Evolutionary conservation across 352 stramenopile species (phyloP).

Genomic region (Globisporangium yorkense): DNA sequence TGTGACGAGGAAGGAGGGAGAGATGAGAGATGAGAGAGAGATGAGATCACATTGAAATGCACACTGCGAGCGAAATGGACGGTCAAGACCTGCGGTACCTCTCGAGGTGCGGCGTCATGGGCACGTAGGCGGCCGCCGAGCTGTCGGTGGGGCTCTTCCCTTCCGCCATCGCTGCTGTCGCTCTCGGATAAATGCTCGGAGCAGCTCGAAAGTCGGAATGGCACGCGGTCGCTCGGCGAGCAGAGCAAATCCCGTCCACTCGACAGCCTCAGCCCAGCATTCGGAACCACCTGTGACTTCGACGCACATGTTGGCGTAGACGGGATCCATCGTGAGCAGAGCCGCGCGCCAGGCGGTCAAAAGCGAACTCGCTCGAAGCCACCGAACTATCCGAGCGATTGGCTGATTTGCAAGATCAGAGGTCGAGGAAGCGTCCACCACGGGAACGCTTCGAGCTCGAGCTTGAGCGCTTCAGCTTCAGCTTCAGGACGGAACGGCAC

Average conservation of each 20-base stretch:
- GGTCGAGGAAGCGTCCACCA: no score
- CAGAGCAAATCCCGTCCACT: not conserved
- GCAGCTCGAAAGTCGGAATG: constrained; percentile 1
- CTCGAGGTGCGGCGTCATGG: constrained; percentile 27
- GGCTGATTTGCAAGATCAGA: no score
- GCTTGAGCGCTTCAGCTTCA: no score
- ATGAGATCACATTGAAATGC: not conserved
- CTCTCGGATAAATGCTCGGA: not conserved
- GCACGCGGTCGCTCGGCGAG: not conserved
- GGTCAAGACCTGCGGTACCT: constrained; percentile 12
- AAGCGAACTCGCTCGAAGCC: no score
- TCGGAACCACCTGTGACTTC: no score
- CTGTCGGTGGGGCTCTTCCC: not conserved
- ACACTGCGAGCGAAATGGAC: not conserved
- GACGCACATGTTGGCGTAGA: no score
- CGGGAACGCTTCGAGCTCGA: no score
- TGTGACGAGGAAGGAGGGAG: not conserved
- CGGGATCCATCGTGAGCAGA: no score
- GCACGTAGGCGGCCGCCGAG: constrained; percentile 16
- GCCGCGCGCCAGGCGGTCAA: no score
- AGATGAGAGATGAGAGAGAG: constrained; percentile 6
- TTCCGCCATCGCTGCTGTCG: not conserved
- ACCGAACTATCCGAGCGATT: no score
- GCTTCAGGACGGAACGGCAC: no score
- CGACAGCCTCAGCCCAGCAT: no score